Conservation (phyloP, 202 grass and related monocot genomes). For the Dendrocalamus latiflorus region DNA sequence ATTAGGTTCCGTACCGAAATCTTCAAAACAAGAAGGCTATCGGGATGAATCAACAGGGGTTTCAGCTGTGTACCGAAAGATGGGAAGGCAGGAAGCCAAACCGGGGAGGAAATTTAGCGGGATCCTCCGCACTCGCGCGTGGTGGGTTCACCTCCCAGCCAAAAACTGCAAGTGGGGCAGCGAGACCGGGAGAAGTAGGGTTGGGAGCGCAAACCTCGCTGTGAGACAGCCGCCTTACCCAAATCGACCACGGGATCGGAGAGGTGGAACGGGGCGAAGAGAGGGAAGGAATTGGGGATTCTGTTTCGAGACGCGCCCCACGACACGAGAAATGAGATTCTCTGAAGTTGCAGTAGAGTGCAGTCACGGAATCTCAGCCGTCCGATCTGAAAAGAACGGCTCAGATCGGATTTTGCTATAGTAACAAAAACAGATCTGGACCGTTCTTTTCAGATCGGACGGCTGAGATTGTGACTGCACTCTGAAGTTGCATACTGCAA, state of each 20-base stretch:
- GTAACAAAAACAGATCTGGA: too few relatives aligned
- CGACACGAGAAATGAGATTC: too few relatives aligned
- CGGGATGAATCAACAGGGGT: background rate
- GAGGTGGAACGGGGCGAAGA: background rate
- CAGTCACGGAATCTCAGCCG: too few relatives aligned
- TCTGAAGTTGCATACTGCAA: too few relatives aligned
- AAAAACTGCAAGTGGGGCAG: background rate
- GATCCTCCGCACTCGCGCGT: background rate
- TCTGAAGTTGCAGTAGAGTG: too few relatives aligned
- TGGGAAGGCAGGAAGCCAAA: background rate
- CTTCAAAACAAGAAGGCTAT: background rate
- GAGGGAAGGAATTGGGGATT: background rate
- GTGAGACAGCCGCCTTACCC: constrained; percentile 1
- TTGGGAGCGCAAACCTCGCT: constrained; percentile 33
- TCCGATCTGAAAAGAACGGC: too few relatives aligned
- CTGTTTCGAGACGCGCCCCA: background rate
- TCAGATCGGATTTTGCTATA: too few relatives aligned
- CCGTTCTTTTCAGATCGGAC: too few relatives aligned
- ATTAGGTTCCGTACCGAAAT: background rate
- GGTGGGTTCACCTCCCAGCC: background rate
- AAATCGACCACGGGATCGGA: background rate
- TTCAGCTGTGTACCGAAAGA: too few relatives aligned
- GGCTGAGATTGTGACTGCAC: too few relatives aligned
- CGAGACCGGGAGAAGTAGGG: background rate
- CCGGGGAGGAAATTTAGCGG: background rate